A percentile compares a stretch with the other conserved stretches of the same genome.
phyloP scores from a whole-genome alignment of 2,329 filamentous ascomycete species.

The Aspergillus sp. region DNA sequence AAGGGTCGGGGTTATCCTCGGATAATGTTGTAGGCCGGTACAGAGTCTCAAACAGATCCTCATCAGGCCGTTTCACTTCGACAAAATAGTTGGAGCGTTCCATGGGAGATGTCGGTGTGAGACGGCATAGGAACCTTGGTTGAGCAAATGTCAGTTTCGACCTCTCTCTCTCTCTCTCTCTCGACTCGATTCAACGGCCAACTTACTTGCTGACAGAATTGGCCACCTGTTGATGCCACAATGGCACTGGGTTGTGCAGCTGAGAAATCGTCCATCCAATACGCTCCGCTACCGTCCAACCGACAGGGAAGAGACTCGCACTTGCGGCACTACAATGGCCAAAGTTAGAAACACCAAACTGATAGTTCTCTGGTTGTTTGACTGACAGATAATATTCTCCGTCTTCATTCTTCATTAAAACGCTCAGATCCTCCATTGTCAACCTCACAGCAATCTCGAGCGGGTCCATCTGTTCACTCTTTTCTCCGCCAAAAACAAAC shows the following conservation, averaged over 20 bases:
- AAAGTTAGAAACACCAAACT: constrained; percentile 3
- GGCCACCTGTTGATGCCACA: constrained; percentile 55
- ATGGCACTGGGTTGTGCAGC: constrained; percentile 53
- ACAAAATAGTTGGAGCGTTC: constrained; percentile 57
- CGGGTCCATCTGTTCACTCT: constrained; percentile 43
- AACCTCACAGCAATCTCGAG: constrained; percentile 57
- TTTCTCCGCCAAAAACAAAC: constrained; percentile 44
- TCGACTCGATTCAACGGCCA: background rate
- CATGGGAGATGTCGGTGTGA: constrained; percentile 50
- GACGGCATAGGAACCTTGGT: constrained; percentile 51
- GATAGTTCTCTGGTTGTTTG: background rate
- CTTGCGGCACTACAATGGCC: constrained; percentile 48
- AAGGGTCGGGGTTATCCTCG: constrained; percentile 42
- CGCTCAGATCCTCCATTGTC: constrained; percentile 57
- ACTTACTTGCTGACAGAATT: constrained; percentile 49
- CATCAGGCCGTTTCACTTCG: constrained; percentile 48
- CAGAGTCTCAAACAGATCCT: constrained; percentile 48
- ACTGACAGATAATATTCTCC: constrained; percentile 54
- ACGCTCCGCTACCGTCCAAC: constrained; percentile 55
- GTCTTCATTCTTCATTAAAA: constrained; percentile 52
- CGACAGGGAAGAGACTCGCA: constrained; percentile 58
- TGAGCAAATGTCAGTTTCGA: constrained; percentile 11
- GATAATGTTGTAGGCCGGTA: constrained; percentile 49
- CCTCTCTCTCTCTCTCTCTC: no score
- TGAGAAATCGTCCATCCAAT: constrained; percentile 55